Percentiles rank a stretch among this genome's conserved stretches.
Conservation (phyloP, 352 stramenopile genomes). For the Phytophthora nicotianae region DNA sequence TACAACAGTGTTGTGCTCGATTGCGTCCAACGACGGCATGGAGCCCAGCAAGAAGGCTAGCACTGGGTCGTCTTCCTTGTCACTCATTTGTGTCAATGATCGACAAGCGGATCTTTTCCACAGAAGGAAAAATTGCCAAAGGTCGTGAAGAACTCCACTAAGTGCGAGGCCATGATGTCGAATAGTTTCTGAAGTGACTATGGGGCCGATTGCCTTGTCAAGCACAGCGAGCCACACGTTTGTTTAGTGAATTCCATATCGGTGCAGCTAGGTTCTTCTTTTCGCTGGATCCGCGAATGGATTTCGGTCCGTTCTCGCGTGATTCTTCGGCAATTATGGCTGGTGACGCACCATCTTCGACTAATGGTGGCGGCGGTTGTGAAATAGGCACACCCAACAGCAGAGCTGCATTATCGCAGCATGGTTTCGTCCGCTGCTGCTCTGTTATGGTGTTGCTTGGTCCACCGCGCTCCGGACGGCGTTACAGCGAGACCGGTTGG, state of each 20-base stretch:
- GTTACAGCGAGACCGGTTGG: too few relatives aligned
- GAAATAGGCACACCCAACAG: not conserved
- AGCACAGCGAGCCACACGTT: conserved; percentile 2
- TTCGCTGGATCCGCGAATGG: conserved; percentile 5
- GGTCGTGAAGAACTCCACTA: conserved; percentile 1
- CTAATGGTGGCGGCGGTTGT: not conserved
- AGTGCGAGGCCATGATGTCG: not conserved
- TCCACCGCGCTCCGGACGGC: too few relatives aligned
- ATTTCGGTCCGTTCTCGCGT: conserved; percentile 18
- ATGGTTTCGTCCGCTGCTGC: conserved; percentile 2
- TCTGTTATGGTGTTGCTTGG: too few relatives aligned
- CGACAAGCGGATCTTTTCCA: conserved; percentile 22
- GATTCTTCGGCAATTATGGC: conserved; percentile 13
- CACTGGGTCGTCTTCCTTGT: conserved; percentile 12
- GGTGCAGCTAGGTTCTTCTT: not conserved
- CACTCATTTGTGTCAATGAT: conserved; percentile 22
- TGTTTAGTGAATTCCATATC: not conserved
- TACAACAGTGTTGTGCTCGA: not conserved
- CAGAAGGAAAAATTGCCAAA: conserved; percentile 21
- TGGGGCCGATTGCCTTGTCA: not conserved
- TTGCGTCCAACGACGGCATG: not conserved
- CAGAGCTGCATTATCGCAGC: not conserved
- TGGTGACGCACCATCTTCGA: conserved; percentile 15
- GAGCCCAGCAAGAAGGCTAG: conserved; percentile 31
- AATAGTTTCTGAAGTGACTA: not conserved